These are phyloP conservation scores for Verticillium tricorpus DNA, from an alignment of 2,329 filamentous ascomycete species.

Conservation along the genomic window DNA sequence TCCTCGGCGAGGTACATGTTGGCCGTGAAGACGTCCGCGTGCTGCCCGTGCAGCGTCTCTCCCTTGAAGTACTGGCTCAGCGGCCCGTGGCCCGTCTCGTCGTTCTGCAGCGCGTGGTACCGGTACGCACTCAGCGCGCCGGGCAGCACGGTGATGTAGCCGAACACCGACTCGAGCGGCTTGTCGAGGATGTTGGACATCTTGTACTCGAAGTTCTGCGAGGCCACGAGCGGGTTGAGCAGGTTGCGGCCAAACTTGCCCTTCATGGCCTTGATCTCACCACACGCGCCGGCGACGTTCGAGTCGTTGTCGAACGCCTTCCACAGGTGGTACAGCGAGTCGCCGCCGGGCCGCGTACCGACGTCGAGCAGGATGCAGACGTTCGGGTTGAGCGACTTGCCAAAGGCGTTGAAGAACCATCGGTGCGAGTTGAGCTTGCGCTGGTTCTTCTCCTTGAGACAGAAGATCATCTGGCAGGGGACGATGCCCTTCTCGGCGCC, in stretches of 20 bases:
- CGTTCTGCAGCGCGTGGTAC: constrained; percentile 94
- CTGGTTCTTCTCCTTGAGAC: constrained; percentile 93
- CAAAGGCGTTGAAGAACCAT: constrained; percentile 99
- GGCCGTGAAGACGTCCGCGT: constrained; percentile 94
- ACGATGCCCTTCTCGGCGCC: constrained; percentile 98
- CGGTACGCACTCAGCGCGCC: constrained; percentile 93
- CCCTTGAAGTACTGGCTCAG: constrained; percentile 99
- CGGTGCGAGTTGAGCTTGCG: constrained; percentile 98
- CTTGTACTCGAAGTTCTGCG: constrained; percentile 99
- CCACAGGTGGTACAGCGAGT: constrained; percentile 95
- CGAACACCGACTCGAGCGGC: constrained; percentile 93
- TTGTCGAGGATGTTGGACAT: constrained; percentile 99
- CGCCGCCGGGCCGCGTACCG: constrained; percentile 83
- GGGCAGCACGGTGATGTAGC: constrained; percentile 94
- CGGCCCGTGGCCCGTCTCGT: constrained; percentile 90
- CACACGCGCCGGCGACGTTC: constrained; percentile 92
- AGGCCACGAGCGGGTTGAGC: constrained; percentile 90
- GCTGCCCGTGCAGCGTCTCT: constrained; percentile 90
- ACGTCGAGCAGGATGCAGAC: constrained; percentile 97
- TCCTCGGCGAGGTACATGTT: constrained; percentile 95
- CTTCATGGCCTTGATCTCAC: constrained; percentile 97
- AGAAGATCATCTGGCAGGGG: constrained; percentile 97
- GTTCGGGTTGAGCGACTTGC: constrained; percentile 86
- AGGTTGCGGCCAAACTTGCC: constrained; percentile 78
- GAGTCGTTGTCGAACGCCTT: constrained; percentile 98